phyloP scores from a whole-genome alignment of 2,329 filamentous ascomycete species.

The Aureobasidium sp. region DNA sequence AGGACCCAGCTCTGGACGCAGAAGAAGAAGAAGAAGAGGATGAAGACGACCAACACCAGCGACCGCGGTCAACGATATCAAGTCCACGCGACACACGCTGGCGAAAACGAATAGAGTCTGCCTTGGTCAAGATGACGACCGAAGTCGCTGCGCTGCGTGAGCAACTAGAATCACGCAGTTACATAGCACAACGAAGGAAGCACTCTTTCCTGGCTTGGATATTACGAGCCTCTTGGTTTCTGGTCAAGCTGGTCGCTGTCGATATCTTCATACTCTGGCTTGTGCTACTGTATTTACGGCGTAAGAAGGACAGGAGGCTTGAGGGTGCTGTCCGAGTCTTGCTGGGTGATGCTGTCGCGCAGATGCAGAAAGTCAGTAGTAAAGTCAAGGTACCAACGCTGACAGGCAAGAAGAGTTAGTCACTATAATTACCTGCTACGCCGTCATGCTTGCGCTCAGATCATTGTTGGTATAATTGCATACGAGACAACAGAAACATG shows the following conservation, averaged over 20 bases:
- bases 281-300: slow-evolving; percentile 63
- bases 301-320: slow-evolving; percentile 59
- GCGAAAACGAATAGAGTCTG: slow-evolving; percentile 74
- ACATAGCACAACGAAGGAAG: slow-evolving; percentile 59
- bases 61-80: slow-evolving; percentile 12
- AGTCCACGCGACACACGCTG: slow-evolving; percentile 48
- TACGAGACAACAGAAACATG: not conserved
- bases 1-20: not conserved
- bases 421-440: not conserved
- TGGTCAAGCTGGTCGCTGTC: slow-evolving; percentile 63
- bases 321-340: slow-evolving; percentile 66
- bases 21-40: slow-evolving; percentile 14
- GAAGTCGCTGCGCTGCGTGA: slow-evolving; percentile 89
- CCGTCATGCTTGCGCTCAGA: not conserved
- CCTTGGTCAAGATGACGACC: slow-evolving; percentile 79
- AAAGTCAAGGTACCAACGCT: slow-evolving; percentile 28
- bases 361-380: slow-evolving; percentile 26
- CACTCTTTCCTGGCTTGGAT: slow-evolving; percentile 62
- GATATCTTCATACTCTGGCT: slow-evolving; percentile 60
- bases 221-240: slow-evolving; percentile 60
- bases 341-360: slow-evolving; percentile 40
- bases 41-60: not conserved
- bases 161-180: slow-evolving; percentile 70
- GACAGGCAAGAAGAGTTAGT: not conserved
- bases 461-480: not conserved